phyloP scores from a whole-genome alignment of 2,329 filamentous ascomycete genomes.

The Tolypocladium endophyticum region DNA sequence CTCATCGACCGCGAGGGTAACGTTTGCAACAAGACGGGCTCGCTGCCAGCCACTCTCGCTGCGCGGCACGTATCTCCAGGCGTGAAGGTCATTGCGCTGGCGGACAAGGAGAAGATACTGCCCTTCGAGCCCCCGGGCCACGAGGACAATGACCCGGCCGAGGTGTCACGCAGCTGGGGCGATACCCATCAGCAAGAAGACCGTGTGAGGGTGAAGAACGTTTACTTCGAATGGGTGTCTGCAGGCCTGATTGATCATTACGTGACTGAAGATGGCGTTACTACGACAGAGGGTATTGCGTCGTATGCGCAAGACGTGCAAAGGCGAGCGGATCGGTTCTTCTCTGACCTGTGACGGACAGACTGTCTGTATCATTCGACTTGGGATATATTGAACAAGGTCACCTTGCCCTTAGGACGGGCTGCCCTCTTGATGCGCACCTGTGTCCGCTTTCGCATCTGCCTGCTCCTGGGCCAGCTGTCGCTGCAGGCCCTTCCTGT shows the following conservation, averaged over 20 bases:
- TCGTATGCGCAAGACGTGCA: conserved; percentile 25
- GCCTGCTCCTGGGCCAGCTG: conserved; percentile 35
- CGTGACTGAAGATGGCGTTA: conserved; percentile 41
- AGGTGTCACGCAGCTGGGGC: conserved; percentile 26
- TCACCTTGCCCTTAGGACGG: background rate
- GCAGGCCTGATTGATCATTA: conserved; percentile 39
- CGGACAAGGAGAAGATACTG: conserved; percentile 50
- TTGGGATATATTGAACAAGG: background rate
- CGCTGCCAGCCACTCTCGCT: conserved; percentile 45
- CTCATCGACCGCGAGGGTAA: conserved; percentile 45
- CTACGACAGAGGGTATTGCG: conserved; percentile 26
- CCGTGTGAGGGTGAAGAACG: conserved; percentile 29
- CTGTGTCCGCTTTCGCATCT: conserved; percentile 8
- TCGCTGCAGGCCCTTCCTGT: conserved; percentile 53
- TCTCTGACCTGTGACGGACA: conserved; percentile 25
- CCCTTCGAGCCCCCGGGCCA: conserved; percentile 28
- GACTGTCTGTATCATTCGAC: background rate
- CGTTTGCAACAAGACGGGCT: conserved; percentile 59
- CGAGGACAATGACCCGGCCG: conserved; percentile 38
- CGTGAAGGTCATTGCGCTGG: conserved; percentile 42
- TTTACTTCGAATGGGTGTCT: conserved; percentile 54
- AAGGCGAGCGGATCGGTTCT: conserved; percentile 27
- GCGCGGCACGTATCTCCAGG: conserved; percentile 36
- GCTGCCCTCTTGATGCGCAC: background rate
- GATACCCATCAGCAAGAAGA: background rate